Conservation (phyloP, 208 protist genomes). For the Trypanosomatidae sp. region DNA sequence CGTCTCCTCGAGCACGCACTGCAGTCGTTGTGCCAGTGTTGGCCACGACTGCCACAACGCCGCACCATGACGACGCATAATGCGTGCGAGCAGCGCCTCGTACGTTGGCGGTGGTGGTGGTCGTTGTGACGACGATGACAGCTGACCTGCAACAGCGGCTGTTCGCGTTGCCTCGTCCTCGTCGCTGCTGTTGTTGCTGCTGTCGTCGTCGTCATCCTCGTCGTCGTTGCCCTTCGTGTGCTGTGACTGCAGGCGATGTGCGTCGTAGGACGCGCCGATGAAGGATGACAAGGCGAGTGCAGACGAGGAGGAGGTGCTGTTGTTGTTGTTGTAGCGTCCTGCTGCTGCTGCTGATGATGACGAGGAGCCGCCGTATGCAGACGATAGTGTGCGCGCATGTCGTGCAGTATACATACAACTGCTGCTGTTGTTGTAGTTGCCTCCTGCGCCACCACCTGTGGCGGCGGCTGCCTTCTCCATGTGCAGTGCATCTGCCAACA, state of each 20-base stretch:
- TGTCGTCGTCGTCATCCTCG: neutral
- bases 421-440: neutral
- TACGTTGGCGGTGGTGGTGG: slow-evolving; percentile 3
- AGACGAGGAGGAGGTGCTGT: too few relatives aligned
- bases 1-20: slow-evolving; percentile 28
- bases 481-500: slow-evolving; percentile 28
- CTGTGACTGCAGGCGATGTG: neutral
- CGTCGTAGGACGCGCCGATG: too few relatives aligned
- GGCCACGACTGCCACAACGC: slow-evolving; percentile 10
- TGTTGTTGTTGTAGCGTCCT: neutral
- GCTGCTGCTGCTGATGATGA: neutral
- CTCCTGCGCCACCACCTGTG: too few relatives aligned
- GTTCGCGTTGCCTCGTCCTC: slow-evolving; percentile 1
- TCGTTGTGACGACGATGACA: neutral
- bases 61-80: slow-evolving; percentile 18
- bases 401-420: neutral
- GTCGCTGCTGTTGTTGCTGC: neutral
- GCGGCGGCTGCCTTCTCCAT: slow-evolving; percentile 13
- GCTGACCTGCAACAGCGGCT: slow-evolving; percentile 5
- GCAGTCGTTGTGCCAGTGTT: slow-evolving; percentile 15
- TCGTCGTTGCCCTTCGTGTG: neutral
- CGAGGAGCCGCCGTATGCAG: neutral
- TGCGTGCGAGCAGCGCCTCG: slow-evolving; percentile 5
- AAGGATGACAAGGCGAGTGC: too few relatives aligned
- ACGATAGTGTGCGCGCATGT: neutral